Evolutionary conservation across 768 basidiomycete species (phyloP), one percentile per base, ranked within the genome.

Genomic region (Pleurotus djamor): DNA sequence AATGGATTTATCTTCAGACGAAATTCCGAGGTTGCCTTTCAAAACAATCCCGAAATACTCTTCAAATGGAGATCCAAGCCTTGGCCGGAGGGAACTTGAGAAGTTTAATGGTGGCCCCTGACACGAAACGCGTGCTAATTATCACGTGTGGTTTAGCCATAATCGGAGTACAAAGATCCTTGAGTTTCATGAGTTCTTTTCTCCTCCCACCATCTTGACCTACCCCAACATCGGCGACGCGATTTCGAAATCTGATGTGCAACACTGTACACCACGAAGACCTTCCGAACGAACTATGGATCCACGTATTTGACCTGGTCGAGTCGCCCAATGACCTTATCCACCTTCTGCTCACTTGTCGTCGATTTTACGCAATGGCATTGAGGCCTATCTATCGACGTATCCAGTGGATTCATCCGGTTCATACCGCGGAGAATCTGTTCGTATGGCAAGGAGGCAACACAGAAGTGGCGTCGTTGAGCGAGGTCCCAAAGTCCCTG

Each of bases 261-360:
- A 47, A 47, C 16, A 47, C 45, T 8, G 17, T 47, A 47, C 9
- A 56, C 33, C 54, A 56, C 54, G 28, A 33, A 21, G 7, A 14
- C 14, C 41, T 56, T 10, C 54, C 54, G 6, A 56, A 33, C 54
- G 54, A 56, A 44, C n/a, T 56, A 14, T 56, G 54, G 54, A 41
- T 56, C 28, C 54, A 56, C 16, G 33, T 56, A 21, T 45, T 56
- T 44, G 54, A 56, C 32, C 33, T 56, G 12, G 41, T 44, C 37
- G 41, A 44, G 21, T 28, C 41, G 7, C 38, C 54, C 4, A 17
- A 34, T 12, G 54, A 56, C 41, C 54, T 56, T 32, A 41, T 17
- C 12, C 36, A 21, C 7, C 41, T 56, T 17, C 10, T 56, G 12
- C 41, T n/a, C 17, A 41, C 54, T 9, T 56, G 54, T 32, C 36